These are phyloP conservation scores for Fomitopsis schrenkii DNA, from an alignment of 1,284 basidiomycete genomes.

Conservation along the genomic window DNA sequence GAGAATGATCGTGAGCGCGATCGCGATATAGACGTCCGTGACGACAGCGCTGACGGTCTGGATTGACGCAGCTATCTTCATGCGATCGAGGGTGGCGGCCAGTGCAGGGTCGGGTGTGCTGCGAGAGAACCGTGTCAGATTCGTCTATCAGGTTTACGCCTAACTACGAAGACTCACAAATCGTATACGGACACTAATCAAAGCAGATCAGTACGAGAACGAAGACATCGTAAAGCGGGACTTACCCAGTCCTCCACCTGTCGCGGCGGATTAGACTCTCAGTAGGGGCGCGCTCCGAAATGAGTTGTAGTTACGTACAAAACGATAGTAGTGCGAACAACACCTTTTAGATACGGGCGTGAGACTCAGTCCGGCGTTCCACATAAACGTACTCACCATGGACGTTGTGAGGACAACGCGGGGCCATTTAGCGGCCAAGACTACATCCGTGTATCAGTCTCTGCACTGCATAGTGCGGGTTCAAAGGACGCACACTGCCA, in stretches of 20 bases:
- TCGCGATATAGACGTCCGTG: background rate
- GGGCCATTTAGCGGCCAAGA: background rate
- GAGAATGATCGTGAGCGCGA: background rate
- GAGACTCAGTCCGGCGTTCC: background rate
- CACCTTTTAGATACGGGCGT: background rate
- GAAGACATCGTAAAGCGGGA: background rate
- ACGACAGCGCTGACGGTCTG: background rate
- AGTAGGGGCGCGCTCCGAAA: too few relatives aligned
- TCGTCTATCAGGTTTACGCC: background rate
- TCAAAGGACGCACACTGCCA: background rate
- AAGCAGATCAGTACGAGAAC: background rate
- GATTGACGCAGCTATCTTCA: background rate
- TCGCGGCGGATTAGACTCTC: too few relatives aligned
- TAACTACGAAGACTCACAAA: background rate
- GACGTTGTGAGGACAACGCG: background rate
- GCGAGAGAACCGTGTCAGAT: background rate
- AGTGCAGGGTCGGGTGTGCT: background rate
- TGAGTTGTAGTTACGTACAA: background rate
- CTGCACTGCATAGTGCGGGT: background rate
- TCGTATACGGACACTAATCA: background rate
- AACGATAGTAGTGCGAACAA: background rate
- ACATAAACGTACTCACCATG: background rate
- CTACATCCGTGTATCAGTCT: background rate
- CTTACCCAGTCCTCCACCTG: background rate
- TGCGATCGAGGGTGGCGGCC: background rate